Evolutionary conservation across 345 rosid genomes (phyloP).

Genomic region (Gossypium longicalyx): DNA sequence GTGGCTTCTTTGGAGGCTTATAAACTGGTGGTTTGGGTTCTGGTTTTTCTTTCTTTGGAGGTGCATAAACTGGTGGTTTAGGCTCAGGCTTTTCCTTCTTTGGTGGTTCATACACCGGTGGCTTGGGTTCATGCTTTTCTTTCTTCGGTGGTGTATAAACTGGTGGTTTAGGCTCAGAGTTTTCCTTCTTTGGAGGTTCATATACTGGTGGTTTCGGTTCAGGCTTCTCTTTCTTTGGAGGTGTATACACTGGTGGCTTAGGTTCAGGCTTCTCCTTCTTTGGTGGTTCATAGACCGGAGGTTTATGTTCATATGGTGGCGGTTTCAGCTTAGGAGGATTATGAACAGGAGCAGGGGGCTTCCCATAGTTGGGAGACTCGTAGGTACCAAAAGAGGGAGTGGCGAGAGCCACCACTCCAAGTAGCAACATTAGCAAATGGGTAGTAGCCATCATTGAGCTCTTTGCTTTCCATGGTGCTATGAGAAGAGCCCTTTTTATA

Average conservation of each 20-base stretch:
- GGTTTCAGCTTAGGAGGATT: background rate
- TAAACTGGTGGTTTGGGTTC: slow-evolving; percentile 8
- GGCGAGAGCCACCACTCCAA: slow-evolving; percentile 23
- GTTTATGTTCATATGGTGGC: background rate
- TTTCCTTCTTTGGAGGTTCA: no score
- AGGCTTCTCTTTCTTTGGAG: no score
- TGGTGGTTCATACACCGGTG: background rate
- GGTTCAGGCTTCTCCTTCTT: no score
- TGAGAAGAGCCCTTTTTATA: slow-evolving; percentile 12
- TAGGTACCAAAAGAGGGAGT: slow-evolving; percentile 20
- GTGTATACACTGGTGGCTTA: no score
- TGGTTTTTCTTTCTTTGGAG: slow-evolving; percentile 10
- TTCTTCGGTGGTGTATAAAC: background rate
- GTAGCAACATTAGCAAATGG: slow-evolving; percentile 23
- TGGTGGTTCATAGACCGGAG: background rate
- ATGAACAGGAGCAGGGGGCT: background rate
- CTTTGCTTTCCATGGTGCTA: background rate
- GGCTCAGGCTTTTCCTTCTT: background rate
- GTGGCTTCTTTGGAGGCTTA: slow-evolving; percentile 8
- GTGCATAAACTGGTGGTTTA: background rate
- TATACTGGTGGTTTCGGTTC: no score
- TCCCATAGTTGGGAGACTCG: background rate
- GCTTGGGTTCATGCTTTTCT: background rate
- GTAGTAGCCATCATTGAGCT: slow-evolving; percentile 22
- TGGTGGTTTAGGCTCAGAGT: background rate